Evolutionary conservation across 352 stramenopile species (phyloP).

Genomic region (Pythium phragmiticola): DNA sequence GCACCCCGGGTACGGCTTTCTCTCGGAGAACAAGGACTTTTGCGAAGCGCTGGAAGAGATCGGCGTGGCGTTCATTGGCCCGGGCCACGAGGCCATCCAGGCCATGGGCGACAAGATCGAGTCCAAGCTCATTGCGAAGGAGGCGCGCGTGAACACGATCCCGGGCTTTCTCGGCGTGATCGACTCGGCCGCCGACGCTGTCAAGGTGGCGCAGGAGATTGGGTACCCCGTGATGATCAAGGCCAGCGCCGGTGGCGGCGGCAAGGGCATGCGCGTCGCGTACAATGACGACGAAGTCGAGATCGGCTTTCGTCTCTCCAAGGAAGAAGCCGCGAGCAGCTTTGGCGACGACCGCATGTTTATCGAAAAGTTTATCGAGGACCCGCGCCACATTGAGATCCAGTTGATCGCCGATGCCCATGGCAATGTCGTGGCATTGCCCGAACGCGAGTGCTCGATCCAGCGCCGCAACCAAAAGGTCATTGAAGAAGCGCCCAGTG

Average conservation of each 20-base stretch:
- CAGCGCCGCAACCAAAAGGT: slow-evolving; percentile 94
- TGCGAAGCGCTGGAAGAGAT: slow-evolving; percentile 74
- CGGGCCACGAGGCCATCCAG: slow-evolving; percentile 82
- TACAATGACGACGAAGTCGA: slow-evolving; percentile 77
- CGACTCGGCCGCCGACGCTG: slow-evolving; percentile 75
- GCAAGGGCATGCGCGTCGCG: slow-evolving; percentile 93
- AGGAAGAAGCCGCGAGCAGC: slow-evolving; percentile 82
- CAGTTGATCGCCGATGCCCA: slow-evolving; percentile 92
- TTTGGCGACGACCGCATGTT: slow-evolving; percentile 91
- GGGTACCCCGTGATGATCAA: slow-evolving; percentile 94
- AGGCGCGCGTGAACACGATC: slow-evolving; percentile 80
- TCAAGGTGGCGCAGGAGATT: slow-evolving; percentile 83
- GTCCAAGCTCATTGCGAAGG: slow-evolving; percentile 92
- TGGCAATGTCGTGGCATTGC: slow-evolving; percentile 89
- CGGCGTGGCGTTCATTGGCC: slow-evolving; percentile 91
- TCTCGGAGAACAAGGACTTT: slow-evolving; percentile 89
- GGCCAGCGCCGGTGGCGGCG: slow-evolving; percentile 87
- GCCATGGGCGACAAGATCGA: slow-evolving; percentile 92
- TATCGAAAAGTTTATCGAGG: slow-evolving; percentile 89
- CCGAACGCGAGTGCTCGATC: slow-evolving; percentile 90
- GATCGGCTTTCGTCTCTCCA: slow-evolving; percentile 84
- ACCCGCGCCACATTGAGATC: slow-evolving; percentile 92
- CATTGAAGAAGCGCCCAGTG: slow-evolving; percentile 90
- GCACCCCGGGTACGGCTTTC: slow-evolving; percentile 90
- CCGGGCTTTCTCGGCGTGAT: slow-evolving; percentile 90